Evolutionary conservation across 331 rosid species (phyloP).

Genomic region (Telfairia occidentalis): DNA sequence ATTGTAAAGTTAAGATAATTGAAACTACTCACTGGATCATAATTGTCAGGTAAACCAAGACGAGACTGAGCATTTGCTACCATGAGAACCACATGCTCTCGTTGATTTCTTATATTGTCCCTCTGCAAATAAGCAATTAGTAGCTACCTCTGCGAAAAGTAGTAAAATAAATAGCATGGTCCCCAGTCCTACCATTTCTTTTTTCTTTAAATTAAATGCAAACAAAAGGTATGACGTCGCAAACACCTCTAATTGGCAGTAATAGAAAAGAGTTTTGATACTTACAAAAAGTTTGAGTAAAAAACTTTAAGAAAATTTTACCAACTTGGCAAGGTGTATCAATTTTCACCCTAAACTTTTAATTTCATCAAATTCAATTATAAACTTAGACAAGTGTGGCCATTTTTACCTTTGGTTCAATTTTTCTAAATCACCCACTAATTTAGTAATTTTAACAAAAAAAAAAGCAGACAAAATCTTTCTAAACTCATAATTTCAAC

Average conservation of each 20-base stretch:
- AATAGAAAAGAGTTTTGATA: background rate
- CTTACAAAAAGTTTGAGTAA: background rate
- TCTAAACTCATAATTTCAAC: too few relatives aligned
- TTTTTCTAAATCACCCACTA: too few relatives aligned
- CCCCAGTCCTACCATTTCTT: background rate
- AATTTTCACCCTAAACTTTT: too few relatives aligned
- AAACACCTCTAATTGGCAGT: background rate
- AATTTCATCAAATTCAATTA: too few relatives aligned
- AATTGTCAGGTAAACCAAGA: conserved; percentile 42
- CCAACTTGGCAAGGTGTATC: too few relatives aligned
- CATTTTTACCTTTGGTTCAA: too few relatives aligned
- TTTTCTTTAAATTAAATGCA: background rate
- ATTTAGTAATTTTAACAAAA: too few relatives aligned
- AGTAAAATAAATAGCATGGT: background rate
- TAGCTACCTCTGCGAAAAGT: background rate
- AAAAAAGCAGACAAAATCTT: too few relatives aligned
- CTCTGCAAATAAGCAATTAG: conserved; percentile 34
- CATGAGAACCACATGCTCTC: conserved; percentile 76
- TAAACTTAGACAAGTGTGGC: too few relatives aligned
- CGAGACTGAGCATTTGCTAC: conserved; percentile 83
- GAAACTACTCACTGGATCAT: conserved; percentile 67
- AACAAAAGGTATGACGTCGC: background rate
- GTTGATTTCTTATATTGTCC: conserved; percentile 83
- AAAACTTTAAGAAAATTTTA: background rate
- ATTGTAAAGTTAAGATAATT: conserved; percentile 2